Percentiles rank a stretch among this genome's conserved stretches.
These are phyloP conservation scores for Pythium scleroteichum DNA, from an alignment of 352 stramenopile genomes.

Conservation along the genomic window DNA sequence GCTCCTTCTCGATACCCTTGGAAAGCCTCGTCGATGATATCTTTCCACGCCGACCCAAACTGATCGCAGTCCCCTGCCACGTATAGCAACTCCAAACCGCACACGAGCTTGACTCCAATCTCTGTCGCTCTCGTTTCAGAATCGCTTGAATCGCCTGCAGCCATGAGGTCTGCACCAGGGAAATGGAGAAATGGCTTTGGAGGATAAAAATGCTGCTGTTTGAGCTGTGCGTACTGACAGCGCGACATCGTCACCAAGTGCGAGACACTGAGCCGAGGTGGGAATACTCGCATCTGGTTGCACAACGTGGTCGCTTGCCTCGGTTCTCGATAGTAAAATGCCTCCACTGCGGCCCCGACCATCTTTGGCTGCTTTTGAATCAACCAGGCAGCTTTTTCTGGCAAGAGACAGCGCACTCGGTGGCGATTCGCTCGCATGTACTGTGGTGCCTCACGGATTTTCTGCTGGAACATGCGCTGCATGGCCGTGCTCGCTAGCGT, in stretches of 20 bases:
- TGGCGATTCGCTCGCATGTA: conserved; percentile 34
- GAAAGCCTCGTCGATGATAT: conserved; percentile 39
- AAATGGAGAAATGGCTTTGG: conserved; percentile 55
- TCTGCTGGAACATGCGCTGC: conserved; percentile 24
- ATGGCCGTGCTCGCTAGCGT: conserved; percentile 22
- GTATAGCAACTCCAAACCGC: conserved; percentile 76
- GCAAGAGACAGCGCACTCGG: conserved; percentile 30
- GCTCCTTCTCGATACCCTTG: neutral
- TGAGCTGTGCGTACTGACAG: conserved; percentile 82
- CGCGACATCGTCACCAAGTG: conserved; percentile 67
- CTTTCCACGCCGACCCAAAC: conserved; percentile 38
- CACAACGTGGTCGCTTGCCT: conserved; percentile 45
- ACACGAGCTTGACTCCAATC: conserved; percentile 76
- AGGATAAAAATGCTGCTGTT: conserved; percentile 72
- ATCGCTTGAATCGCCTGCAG: conserved; percentile 8
- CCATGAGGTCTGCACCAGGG: neutral
- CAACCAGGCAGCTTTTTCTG: conserved; percentile 20
- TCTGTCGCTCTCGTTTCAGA: conserved; percentile 42
- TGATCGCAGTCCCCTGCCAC: conserved; percentile 44
- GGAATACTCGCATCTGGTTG: conserved; percentile 56
- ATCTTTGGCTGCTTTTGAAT: conserved; percentile 14
- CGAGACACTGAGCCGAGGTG: conserved; percentile 19
- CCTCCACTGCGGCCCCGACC: conserved; percentile 35
- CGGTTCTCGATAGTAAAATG: conserved; percentile 46
- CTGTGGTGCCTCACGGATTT: conserved; percentile 18